phyloP scores from a whole-genome alignment of 2,329 filamentous ascomycete genomes.

The Exophiala spinifera region DNA sequence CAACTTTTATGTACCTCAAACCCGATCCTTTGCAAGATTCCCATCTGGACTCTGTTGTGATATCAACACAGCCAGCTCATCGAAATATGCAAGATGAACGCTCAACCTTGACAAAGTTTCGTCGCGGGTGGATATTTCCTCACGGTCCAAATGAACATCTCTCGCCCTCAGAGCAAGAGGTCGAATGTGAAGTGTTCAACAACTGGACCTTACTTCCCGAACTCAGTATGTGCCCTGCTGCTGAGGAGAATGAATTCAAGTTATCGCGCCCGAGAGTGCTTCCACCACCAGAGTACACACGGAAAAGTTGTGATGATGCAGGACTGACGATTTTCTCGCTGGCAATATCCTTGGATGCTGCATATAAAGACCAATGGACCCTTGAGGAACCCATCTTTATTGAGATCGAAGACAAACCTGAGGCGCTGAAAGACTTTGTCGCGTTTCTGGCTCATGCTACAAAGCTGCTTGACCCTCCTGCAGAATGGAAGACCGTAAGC shows the following conservation, averaged over 20 bases:
- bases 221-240: slow-evolving; percentile 2
- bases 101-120: slow-evolving; percentile 46
- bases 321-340: slow-evolving; percentile 6
- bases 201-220: slow-evolving; percentile 6
- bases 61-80: slow-evolving; percentile 42
- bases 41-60: slow-evolving; percentile 54
- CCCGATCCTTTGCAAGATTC: slow-evolving; percentile 49
- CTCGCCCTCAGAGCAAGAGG: not conserved
- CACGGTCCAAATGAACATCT: not conserved
- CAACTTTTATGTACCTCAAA: slow-evolving; percentile 59
- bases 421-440: slow-evolving; percentile 12
- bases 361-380: slow-evolving; percentile 1
- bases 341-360: slow-evolving; percentile 3
- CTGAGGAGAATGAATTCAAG: slow-evolving; percentile 2
- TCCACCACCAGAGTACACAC: too few relatives aligned
- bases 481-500: not conserved
- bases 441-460: slow-evolving; percentile 11
- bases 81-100: slow-evolving; percentile 49
- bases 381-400: slow-evolving; percentile 2
- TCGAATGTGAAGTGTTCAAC: slow-evolving; percentile 7
- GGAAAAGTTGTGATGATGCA: not conserved
- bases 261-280: not conserved
- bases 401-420: slow-evolving; percentile 14
- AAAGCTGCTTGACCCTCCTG: slow-evolving; percentile 1
- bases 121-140: slow-evolving; percentile 11